Base-by-base conservation (phyloP, 1,139 yeast species). In the Taiozyma sp. region DNA sequence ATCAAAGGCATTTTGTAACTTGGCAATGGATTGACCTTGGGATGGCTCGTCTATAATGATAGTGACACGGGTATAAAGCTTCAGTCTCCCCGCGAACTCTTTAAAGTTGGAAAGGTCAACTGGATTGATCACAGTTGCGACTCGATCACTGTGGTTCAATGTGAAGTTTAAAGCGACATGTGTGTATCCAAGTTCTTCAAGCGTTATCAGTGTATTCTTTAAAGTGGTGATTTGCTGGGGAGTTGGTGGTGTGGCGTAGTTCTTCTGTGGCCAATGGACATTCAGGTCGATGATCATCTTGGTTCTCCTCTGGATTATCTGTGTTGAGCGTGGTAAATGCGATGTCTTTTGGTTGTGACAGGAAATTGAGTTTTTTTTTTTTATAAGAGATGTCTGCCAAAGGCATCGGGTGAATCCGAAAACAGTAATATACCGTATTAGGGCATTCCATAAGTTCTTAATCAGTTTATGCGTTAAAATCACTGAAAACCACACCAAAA, bases 1-100 rank as follows among this genome's bases (percentile, higher is more conserved):
- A 65, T 93, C 98, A 66, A 87, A 95, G 24, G 76, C 72, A 56
- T 74, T 76, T 51, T 80, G 83, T 50, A 84, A 71, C 61, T 80
- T 81, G 32, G 86, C 74, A 40, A 90, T 70, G 30, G 85, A 82
- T 59, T 87, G 93, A 48, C 88, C 82, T 59, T 87, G 87, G 8
- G 92, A 75, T 0, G 93, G 84, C 57, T 91, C 97, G 56, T 83
- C 87, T 10, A 90, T 78, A 7, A 83, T 72, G 8, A 93, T 65
- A 0, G 98, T 93, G 30, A 88, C 74, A 51, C 99, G 72, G 1
- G 92, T 78, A 60, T 80, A 87, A 9, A 93, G 65, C 52, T 78
- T 79, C 51, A 84, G 67, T n/a, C 78, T 72, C 7, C 67, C 69
- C 45, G 65, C 59, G 47, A 70, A 70, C 48, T 69, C 71, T 28